Evolutionary conservation across 1,284 basidiomycete species (phyloP), one percentile per base, ranked within the genome.

Genomic region (Sporisorium exsertum): DNA sequence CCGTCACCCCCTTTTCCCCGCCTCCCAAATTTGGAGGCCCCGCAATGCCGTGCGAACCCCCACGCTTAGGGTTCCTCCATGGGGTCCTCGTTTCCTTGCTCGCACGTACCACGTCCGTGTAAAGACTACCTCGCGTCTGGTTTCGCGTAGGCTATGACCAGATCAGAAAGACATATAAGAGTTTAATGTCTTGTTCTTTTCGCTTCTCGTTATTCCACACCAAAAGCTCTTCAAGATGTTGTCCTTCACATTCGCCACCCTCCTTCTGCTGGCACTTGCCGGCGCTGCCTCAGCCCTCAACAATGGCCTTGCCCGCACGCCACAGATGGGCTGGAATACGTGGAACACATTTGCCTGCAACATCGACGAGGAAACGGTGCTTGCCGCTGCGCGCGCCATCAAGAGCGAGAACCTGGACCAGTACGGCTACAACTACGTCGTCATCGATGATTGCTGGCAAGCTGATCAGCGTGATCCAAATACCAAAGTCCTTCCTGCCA

Each of bases 401-500:
- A 83, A 84, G 22, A 80, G 83, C 59, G 82, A 86, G 52, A 85
- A 77, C 24, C 62, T 74, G 20, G 57, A 61, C 33, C 37, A 58
- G 26, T 57, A 57, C 32, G 78, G 69, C 43, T 82, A 78, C 70
- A 64, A 81, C 46, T 61, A 63, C 45, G 63, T 82, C 22, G 51
- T 77, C 50, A 81, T 84, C 63, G 83, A 84, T 60, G 82, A 81
- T 57, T 81, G 87, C 70, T 87, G 87, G 87, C 86, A 74, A 18
- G 66, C 80, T 1, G 82, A 85, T 1, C 55, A 82, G 18, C 81
- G 82, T 7, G 86, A 89, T 68, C 79, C 87, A 1, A 73, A 69
- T 6, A 87, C 87, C 62, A 89, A 70, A 15, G 61, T 88, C 60
- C 81, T 86, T 1, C 60, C 81, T 9, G 82, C 82, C 16, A 86